Conservation (phyloP, 1,284 basidiomycete genomes). For the Apiotrichum siamense region DNA sequence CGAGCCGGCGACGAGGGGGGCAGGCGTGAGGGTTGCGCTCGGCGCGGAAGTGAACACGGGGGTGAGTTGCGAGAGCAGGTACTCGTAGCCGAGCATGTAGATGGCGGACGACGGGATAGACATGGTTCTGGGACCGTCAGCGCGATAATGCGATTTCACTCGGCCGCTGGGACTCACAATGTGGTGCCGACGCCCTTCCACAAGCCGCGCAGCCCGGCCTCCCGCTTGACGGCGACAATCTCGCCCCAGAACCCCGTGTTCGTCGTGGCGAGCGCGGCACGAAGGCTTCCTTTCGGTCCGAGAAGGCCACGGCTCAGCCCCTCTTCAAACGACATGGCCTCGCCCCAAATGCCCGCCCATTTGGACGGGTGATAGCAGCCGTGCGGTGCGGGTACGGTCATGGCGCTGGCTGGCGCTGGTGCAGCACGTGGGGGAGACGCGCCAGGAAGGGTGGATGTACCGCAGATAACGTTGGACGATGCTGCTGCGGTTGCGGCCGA, state of each 20-base stretch:
- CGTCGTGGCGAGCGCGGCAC: neutral
- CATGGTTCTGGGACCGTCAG: conserved; percentile 58
- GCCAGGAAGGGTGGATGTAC: conserved; percentile 10
- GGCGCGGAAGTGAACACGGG: conserved; percentile 29
- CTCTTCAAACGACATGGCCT: conserved; percentile 36
- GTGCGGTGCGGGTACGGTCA: conserved; percentile 21
- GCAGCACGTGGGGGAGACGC: conserved; percentile 3
- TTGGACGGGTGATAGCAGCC: conserved; percentile 46
- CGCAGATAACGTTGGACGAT: conserved; percentile 16
- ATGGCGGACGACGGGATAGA: conserved; percentile 86
- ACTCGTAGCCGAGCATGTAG: conserved; percentile 96
- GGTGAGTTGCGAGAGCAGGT: conserved; percentile 56
- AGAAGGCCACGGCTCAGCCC: conserved; percentile 25
- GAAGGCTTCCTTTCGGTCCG: conserved; percentile 8
- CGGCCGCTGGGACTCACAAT: conserved; percentile 55
- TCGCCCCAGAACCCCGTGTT: conserved; percentile 69
- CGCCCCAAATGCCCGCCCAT: conserved; percentile 48
- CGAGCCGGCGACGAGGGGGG: conserved; percentile 77
- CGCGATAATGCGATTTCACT: neutral
- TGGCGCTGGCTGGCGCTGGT: neutral
- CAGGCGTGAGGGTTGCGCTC: conserved; percentile 51
- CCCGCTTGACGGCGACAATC: conserved; percentile 65
- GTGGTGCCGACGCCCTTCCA: conserved; percentile 88
- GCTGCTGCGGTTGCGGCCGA: neutral
- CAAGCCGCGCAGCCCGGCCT: conserved; percentile 68